Evolutionary conservation across 352 stramenopile species (phyloP), one percentile per base, ranked within the genome.

Genomic region (Pythium coloratum): DNA sequence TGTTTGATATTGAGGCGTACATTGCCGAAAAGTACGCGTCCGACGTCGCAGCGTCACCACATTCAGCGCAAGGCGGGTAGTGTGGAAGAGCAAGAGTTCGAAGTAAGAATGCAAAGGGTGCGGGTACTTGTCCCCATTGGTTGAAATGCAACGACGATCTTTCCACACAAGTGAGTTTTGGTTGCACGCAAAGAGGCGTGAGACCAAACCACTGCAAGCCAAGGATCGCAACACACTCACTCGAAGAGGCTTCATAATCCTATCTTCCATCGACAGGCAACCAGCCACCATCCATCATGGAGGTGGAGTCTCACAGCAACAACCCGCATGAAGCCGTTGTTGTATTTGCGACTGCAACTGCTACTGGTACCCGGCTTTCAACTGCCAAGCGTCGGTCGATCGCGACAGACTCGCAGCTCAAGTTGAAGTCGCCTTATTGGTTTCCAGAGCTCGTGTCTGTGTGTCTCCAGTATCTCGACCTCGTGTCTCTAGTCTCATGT

Each of bases 391-490:
- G 40, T 59, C 14, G 20, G 1, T 6, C 16, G 4, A 44, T 10
- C 4, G 12, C 20, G 8, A 4, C 16, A 3, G 14, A 16, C 8
- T 8, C 6, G 26, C 5, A 38, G 28, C 28, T n/a, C 20, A 38
- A 28, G 28, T 4, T 5, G 57, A 30, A 7, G 46, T 38, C 38
- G n/a, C 38, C 28, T 1, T 30, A 10, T 30, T 64, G 74, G 50
- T 68, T 67, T 28, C 67, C 65, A 0, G 67, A 67, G 34, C 42
- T 83, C 6, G 66, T 77, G 18, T 7, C 47, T 4, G 50, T 62
- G 12, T 66, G 66, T 34, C 62, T 79, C 4, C n/a, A 36, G 42
- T 81, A 66, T 40, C 58, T 81, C n/a, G 76, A 81, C 42, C 32
- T 70, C 28, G 28, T 65, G 16, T 63, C 76, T 18, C 60, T 83